Base-by-base conservation (phyloP, 352 stramenopile genomes). In the Phytophthora sansomeana region DNA sequence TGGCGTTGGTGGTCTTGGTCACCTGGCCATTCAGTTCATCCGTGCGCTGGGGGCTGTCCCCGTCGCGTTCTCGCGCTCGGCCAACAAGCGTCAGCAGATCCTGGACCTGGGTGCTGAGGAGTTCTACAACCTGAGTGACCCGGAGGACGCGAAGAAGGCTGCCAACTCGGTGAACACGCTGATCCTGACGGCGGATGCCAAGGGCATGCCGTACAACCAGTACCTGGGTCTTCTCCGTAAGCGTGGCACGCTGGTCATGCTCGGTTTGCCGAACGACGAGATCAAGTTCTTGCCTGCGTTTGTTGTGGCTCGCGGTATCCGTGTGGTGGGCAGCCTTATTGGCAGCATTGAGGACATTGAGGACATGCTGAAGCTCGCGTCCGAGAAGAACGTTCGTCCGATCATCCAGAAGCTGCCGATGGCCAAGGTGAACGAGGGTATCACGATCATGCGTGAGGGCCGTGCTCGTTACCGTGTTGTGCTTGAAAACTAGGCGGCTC, bases 351-450 rank as follows among this genome's bases (percentile, higher is more conserved):
- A 75, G 13, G 85, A 96, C 55, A 93, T 91, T 3, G 78, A 95
- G 48, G 83, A 96, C 35, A 95, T 97, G 86, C 69, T 97, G 3
- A 74, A 92, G 29, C 79, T 97, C 16, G 96, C 89, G 14, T 77
- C 74, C 0, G 62, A 85, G 35, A 78, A 93, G 50, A 75, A 90
- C 8, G 85, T 96, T 13, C 67, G 71, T 6, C 63, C 70, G 29
- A 74, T 83, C 42, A 79, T 85, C 42, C 58, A 87, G 62, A 80
- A 80, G 58, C 43, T 83, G 35, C 67, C 80, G 2, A 83, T 85
- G 72, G 46, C 48, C 26, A 69, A 87, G 50, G 76, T 80, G 6
- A 81, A 84, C 51, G 66, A 78, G 21, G 75, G 74, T 9, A 65
- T 81, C 29, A 65, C 69, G 6, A 74, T 78, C 46, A 77, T 82